These are phyloP conservation scores for Cylindricascospora bacillispora DNA, from an alignment of 1,139 yeast species.

Conservation along the genomic window DNA sequence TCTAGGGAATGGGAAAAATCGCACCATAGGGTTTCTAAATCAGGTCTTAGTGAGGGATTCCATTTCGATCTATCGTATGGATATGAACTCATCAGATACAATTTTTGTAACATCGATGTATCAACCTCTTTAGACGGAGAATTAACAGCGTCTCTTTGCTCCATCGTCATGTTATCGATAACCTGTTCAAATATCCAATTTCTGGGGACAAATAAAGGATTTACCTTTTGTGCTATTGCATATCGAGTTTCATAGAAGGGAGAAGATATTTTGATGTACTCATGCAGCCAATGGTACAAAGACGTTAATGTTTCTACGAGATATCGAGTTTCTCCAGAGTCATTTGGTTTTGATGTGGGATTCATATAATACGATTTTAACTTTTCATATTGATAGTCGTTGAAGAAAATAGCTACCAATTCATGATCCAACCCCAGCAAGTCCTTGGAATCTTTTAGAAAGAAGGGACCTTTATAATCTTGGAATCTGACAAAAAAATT, in stretches of 20 bases:
- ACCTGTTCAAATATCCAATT: slow-evolving; percentile 85
- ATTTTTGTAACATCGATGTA: slow-evolving; percentile 34
- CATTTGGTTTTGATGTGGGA: slow-evolving; percentile 4
- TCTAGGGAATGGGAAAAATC: slow-evolving; percentile 29
- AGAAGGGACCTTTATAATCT: slow-evolving; percentile 17
- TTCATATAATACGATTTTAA: slow-evolving; percentile 6
- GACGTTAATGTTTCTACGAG: slow-evolving; percentile 22
- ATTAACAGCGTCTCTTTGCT: slow-evolving; percentile 21
- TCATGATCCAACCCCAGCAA: slow-evolving; percentile 18
- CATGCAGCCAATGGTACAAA: slow-evolving; percentile 29
- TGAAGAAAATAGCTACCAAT: slow-evolving; percentile 30
- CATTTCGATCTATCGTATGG: slow-evolving; percentile 50
- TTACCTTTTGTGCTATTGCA: slow-evolving; percentile 35
- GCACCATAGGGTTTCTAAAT: slow-evolving; percentile 44
- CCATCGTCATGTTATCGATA: slow-evolving; percentile 32
- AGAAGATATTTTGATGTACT: slow-evolving; percentile 34
- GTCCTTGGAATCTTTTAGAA: slow-evolving; percentile 5
- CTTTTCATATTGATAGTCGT: slow-evolving; percentile 15
- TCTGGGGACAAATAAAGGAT: slow-evolving; percentile 75
- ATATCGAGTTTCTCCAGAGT: slow-evolving; percentile 11
- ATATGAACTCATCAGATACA: slow-evolving; percentile 48
- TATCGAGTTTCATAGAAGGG: slow-evolving; percentile 6
- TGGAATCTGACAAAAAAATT: slow-evolving; percentile 60
- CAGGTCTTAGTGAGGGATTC: slow-evolving; percentile 47
- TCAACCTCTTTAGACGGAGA: slow-evolving; percentile 13